phyloP scores from a whole-genome alignment of 2,329 filamentous ascomycete species.

The Hansfordia pulvinata region DNA sequence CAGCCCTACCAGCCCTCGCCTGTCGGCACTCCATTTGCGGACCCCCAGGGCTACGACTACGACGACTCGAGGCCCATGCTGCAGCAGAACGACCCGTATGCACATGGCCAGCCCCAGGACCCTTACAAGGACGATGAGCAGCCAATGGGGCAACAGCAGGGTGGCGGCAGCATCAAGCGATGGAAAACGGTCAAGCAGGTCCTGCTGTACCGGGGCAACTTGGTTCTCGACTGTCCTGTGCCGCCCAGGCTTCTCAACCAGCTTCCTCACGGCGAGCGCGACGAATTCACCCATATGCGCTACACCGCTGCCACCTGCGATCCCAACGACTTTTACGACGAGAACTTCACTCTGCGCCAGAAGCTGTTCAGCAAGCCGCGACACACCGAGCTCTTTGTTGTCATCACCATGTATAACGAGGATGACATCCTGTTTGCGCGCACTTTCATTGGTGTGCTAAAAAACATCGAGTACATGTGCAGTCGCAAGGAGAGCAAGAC shows the following conservation, averaged over 20 bases:
- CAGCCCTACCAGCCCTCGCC: constrained; percentile 64
- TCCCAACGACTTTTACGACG: constrained; percentile 80
- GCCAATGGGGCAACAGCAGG: constrained; percentile 27
- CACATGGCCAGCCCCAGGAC: constrained; percentile 19
- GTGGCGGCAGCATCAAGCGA: constrained; percentile 54
- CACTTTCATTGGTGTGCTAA: constrained; percentile 98
- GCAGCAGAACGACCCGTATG: constrained; percentile 38
- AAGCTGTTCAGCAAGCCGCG: constrained; percentile 71
- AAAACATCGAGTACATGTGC: constrained; percentile 95
- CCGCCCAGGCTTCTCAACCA: constrained; percentile 79
- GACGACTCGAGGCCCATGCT: constrained; percentile 70
- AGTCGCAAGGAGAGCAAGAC: constrained; percentile 82
- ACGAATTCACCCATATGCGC: constrained; percentile 89
- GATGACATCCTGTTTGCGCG: constrained; percentile 92
- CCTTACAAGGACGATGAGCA: constrained; percentile 30
- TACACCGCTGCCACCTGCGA: constrained; percentile 98
- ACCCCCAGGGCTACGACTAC: constrained; percentile 51
- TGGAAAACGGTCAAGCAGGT: constrained; percentile 99
- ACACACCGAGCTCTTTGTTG: constrained; percentile 93
- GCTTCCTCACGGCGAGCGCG: constrained; percentile 79
- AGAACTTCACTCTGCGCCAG: constrained; percentile 86
- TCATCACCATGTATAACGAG: constrained; percentile 98
- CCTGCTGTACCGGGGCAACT: constrained; percentile 89
- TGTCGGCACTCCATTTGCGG: constrained; percentile 41
- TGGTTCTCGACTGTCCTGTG: constrained; percentile 92